A percentile compares a stretch with the other conserved stretches of the same genome.
These are phyloP conservation scores for Fusarium buharicum DNA, from an alignment of 2,329 filamentous ascomycete genomes.

Conservation along the genomic window DNA sequence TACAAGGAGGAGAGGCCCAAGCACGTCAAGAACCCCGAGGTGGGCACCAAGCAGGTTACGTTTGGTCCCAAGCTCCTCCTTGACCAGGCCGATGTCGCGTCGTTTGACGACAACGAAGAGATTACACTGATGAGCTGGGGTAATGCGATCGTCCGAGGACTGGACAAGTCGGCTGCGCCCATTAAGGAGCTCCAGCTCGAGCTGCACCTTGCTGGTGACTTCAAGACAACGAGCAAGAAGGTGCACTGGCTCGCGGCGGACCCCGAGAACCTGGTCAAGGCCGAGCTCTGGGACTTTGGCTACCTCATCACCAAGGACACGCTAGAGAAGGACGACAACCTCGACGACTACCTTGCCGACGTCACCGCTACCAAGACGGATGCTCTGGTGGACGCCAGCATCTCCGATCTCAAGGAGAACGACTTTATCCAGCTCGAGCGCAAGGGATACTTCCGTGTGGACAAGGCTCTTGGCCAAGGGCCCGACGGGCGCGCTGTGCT, in stretches of 20 bases:
- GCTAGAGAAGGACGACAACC: conserved; percentile 84
- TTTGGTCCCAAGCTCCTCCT: conserved; percentile 81
- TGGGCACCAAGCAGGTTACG: conserved; percentile 87
- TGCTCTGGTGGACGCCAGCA: conserved; percentile 83
- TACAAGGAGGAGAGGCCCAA: conserved; percentile 81
- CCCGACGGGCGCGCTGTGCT: conserved; percentile 64
- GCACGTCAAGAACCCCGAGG: conserved; percentile 86
- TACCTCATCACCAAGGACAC: conserved; percentile 96
- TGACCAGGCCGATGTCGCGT: conserved; percentile 86
- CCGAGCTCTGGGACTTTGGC: conserved; percentile 94
- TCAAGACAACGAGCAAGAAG: conserved; percentile 97
- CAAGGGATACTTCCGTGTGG: conserved; percentile 90
- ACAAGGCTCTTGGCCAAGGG: conserved; percentile 68
- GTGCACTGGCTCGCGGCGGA: conserved; percentile 89
- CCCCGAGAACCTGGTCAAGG: conserved; percentile 78
- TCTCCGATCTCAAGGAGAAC: conserved; percentile 80
- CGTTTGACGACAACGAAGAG: conserved; percentile 86
- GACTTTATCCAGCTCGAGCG: conserved; percentile 97
- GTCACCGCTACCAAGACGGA: conserved; percentile 79
- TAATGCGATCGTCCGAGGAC: conserved; percentile 80
- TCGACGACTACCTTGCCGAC: conserved; percentile 85
- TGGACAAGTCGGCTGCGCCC: conserved; percentile 62
- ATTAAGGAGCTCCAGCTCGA: conserved; percentile 81
- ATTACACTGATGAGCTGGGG: conserved; percentile 98
- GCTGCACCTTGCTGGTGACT: conserved; percentile 90